Conservation (phyloP, 306 rosid genomes). For the Vicia faba region DNA sequence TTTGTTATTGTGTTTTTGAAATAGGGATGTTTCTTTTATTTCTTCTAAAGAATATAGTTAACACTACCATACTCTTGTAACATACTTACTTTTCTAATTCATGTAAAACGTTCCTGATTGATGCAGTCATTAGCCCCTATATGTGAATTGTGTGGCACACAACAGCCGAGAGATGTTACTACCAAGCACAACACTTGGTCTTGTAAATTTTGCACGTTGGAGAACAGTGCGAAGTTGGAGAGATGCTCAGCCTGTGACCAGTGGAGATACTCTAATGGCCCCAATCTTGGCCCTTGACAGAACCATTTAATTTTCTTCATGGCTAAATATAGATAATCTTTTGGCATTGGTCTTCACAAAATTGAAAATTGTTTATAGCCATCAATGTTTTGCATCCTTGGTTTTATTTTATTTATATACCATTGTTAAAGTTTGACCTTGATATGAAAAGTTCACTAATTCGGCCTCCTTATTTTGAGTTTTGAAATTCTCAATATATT, state of each 20-base stretch:
- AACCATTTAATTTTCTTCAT: not conserved
- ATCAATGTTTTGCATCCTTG: not conserved
- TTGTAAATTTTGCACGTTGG: conserved; percentile 77
- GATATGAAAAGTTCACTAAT: not conserved
- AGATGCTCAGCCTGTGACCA: conserved; percentile 67
- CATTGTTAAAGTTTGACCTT: not conserved
- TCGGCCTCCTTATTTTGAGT: not conserved
- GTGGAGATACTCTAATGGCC: conserved; percentile 83
- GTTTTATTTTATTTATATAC: not conserved
- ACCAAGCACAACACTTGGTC: conserved; percentile 56
- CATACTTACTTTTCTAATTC: conserved; percentile 1
- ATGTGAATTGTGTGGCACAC: conserved; percentile 69
- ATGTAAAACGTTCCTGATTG: not conserved
- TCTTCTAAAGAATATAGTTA: conserved; percentile 4
- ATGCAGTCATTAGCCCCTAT: conserved; percentile 59
- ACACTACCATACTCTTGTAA: not conserved
- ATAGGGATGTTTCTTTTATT: conserved; percentile 1
- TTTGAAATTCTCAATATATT: not conserved
- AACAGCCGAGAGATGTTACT: conserved; percentile 62
- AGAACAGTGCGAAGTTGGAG: conserved; percentile 65
- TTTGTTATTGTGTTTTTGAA: not conserved
- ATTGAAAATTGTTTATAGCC: conserved; percentile 8
- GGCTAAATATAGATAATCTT: not conserved
- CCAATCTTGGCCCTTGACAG: conserved; percentile 36
- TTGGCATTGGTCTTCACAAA: conserved; percentile 6